Evolutionary conservation across 257 asterid genomes (phyloP), one percentile per base, ranked within the genome.

Genomic region (Ophiorrhiza pumila): DNA sequence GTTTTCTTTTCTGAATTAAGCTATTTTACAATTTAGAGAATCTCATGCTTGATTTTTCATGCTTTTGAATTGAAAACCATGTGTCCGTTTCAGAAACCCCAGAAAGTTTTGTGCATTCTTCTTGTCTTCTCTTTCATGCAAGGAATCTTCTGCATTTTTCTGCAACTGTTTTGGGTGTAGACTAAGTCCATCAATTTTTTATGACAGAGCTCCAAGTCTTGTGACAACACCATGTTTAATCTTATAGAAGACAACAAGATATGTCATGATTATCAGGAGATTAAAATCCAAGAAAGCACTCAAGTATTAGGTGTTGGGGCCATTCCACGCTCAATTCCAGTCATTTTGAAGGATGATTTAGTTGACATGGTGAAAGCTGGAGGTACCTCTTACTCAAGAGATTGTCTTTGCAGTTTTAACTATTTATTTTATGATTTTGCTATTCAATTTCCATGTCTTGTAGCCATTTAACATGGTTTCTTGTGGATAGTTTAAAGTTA

Each of bases 351-450:
- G 89, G 96, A 95, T 80, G 99, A 95, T 83, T 95, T 95, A 69
- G 99, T 95, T 74, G 99, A 95, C 84, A 85, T 77, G 68, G 96
- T 90, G 77, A 95, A 95, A 89, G 98, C 99, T 75, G 99, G 99
- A 87, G 99, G 99, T 95, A 85, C 74, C 68, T n/a, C 58, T 37
- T 63, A 76, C 65, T 41, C 39, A 46, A 58, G 45, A 5, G 42
- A 27, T 67, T 71, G 15, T 64, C 29, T 25, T 22, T 68, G 45
- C 22, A 50, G 34, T 20, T 68, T 47, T 22, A 1, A 29, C 29
- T 20, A 57, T 45, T 68, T 61, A 4, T 45, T 12, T 68, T 7
- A 17, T 68, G 61, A 18, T n/a, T 15, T 67, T 37, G 46, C 56
- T 32, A 25, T 27, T 9, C 14, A 27, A 49, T 20, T 29, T 20